These are phyloP conservation scores for Achlya hypogyna DNA, from an alignment of 352 stramenopile genomes.

Conservation along the genomic window DNA sequence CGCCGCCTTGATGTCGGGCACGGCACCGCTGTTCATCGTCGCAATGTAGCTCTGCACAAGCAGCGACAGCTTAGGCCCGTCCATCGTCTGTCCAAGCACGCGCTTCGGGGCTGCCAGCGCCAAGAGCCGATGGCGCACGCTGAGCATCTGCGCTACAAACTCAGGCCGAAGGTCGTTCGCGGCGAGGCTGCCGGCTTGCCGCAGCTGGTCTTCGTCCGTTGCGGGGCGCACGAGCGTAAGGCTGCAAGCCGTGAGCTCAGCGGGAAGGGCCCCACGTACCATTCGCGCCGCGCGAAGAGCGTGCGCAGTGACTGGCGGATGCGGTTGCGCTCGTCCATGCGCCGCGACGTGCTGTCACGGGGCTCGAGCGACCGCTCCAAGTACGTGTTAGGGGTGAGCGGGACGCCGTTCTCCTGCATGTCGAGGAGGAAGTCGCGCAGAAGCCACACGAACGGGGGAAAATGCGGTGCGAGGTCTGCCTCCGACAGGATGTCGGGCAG, in stretches of 20 bases:
- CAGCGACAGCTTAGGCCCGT: conserved; percentile 51
- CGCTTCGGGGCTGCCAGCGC: conserved; percentile 46
- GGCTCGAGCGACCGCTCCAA: conserved; percentile 64
- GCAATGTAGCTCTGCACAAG: conserved; percentile 58
- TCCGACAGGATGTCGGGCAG: conserved; percentile 25
- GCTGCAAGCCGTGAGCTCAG: conserved; percentile 5
- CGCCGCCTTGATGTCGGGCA: conserved; percentile 75
- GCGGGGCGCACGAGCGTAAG: conserved; percentile 70
- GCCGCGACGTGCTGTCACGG: conserved; percentile 30
- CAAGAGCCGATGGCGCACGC: conserved; percentile 40
- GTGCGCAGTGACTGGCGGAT: conserved; percentile 55
- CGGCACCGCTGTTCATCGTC: conserved; percentile 64
- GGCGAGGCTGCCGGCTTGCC: conserved; percentile 40
- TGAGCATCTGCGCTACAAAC: conserved; percentile 62
- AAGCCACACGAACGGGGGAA: conserved; percentile 76
- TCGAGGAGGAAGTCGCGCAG: conserved; percentile 77
- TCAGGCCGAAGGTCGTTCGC: conserved; percentile 57
- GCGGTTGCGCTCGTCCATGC: conserved; percentile 61
- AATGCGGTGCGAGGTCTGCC: conserved; percentile 59
- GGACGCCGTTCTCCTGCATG: conserved; percentile 51
- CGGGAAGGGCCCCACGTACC: background rate
- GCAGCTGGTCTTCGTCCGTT: conserved; percentile 51
- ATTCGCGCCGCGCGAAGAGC: conserved; percentile 57
- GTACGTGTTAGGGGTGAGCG: conserved; percentile 60
- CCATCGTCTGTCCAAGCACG: conserved; percentile 53